Evolutionary conservation across 176 grass and related monocot genomes (phyloP), one percentile per base, ranked within the genome.

Genomic region (Triticum turgidum): DNA sequence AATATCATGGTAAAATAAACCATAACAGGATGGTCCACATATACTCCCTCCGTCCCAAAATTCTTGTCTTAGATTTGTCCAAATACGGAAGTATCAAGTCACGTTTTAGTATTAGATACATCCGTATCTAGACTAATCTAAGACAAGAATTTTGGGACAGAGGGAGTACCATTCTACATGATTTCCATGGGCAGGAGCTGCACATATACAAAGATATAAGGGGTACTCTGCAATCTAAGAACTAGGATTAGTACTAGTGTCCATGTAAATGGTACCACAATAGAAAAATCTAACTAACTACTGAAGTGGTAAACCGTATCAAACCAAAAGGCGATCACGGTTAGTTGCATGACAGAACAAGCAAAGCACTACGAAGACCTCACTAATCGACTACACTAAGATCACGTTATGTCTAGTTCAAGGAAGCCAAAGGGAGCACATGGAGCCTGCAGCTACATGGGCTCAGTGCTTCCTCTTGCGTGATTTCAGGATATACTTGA

Each of bases 401-500:
- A 6, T 39, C 18, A 70, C 34, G 37, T 38, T 39, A 39, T 70
- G 7, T 21, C 18, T 70, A 70, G 3, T 70, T 70, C 20, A 69
- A 69, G 66, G 33, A 79, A 79, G 56, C 77, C 41, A 37, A 61
- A 62, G 21, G 21, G 6, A 41, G 54, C 47, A 20, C 25, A 54
- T 17, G 12, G 22, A 76, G 18, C 49, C 67, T 69, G 33, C 33
- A 69, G 33, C 67, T 69, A 69, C 67, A 69, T 2, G 9, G 44
- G 10, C 44, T 47, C 44, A 47, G 22, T 59, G 59, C 78, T 80
- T 80, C n/a, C 78, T 80, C 62, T 81, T 81, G 27, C 27, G 24
- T 2, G 79, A 30, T 63, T 49, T 67, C 14, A 81, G 14, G 38
- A 80, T 25, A 39, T 47, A 80, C 78, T 80, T 14, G 24, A 80